Conservation (phyloP, 768 basidiomycete genomes). For the Rossbeevera mucosa region DNA sequence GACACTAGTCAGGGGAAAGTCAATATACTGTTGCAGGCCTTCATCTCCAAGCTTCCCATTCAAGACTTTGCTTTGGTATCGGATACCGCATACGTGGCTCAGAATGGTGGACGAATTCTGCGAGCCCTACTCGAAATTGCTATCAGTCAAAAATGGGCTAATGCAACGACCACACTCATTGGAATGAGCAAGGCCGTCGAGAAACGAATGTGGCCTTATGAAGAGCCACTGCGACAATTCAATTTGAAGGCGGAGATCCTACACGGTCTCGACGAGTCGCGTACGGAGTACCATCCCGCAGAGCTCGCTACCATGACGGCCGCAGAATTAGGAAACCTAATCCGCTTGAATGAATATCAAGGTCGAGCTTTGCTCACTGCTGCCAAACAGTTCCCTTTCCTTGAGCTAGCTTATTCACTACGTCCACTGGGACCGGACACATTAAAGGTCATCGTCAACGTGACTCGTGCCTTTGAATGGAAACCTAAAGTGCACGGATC, state of each 20-base stretch:
- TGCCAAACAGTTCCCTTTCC: constrained; percentile 80
- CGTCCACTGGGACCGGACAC: constrained; percentile 83
- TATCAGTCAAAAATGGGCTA: constrained; percentile 89
- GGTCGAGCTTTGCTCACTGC: constrained; percentile 74
- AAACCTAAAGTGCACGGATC: constrained; percentile 66
- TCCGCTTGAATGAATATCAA: constrained; percentile 83
- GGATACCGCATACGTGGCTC: constrained; percentile 89
- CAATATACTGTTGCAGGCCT: constrained; percentile 90
- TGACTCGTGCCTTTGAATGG: constrained; percentile 77
- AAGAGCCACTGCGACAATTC: constrained; percentile 85
- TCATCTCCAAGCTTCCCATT: constrained; percentile 73
- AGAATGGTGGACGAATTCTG: constrained; percentile 91
- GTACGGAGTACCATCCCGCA: constrained; percentile 70
- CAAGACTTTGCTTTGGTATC: constrained; percentile 97
- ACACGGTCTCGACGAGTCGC: constrained; percentile 73
- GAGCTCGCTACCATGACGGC: constrained; percentile 69
- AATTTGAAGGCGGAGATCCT: constrained; percentile 72
- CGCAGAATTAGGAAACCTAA: constrained; percentile 66
- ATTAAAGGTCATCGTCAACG: constrained; percentile 64
- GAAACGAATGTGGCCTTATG: constrained; percentile 90
- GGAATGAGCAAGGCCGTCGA: constrained; percentile 92
- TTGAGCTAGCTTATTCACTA: constrained; percentile 59
- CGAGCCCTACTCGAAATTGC: constrained; percentile 95
- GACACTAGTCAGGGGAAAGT: constrained; percentile 77
- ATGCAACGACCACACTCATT: constrained; percentile 71